A percentile compares a stretch with the other conserved stretches of the same genome.
Conservation (phyloP, 192 early-diverging fungal species). For the Diversispora eburnea region DNA sequence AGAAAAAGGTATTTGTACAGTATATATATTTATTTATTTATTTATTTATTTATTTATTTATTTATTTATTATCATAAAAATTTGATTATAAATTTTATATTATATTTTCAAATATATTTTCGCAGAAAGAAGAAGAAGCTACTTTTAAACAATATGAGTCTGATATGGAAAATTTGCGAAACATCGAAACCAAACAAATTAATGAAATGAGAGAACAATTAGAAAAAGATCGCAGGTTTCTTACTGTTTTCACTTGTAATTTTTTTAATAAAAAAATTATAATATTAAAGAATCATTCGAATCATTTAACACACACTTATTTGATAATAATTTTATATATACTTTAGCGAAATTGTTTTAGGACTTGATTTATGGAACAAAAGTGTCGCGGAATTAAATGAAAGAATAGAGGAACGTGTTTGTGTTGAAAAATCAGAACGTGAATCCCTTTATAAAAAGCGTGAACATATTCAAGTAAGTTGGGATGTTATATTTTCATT, state of each 20-base stretch:
- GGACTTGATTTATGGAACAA: conserved; percentile 5
- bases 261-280: background rate
- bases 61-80: background rate
- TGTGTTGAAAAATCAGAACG: conserved; percentile 11
- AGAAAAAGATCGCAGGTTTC: conserved; percentile 20
- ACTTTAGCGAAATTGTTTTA: conserved; percentile 16
- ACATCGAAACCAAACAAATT: background rate
- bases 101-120: conserved; percentile 1
- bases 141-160: background rate
- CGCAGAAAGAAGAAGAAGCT: background rate
- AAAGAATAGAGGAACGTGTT: conserved; percentile 15
- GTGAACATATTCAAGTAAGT: background rate
- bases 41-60: too few species aligned
- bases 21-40: too few species aligned
- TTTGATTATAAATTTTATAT: background rate
- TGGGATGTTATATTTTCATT: background rate
- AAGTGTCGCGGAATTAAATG: conserved; percentile 1
- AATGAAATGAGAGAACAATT: conserved; percentile 10
- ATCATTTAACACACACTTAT: background rate
- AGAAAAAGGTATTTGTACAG: too few species aligned
- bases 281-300: background rate
- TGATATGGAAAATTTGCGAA: conserved; percentile 16
- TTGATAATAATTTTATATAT: background rate
- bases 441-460: conserved; percentile 13
- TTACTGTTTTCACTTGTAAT: too few species aligned